Conservation (phyloP, 495 filamentous ascomycete genomes). For the Daldinia vernicosa region DNA sequence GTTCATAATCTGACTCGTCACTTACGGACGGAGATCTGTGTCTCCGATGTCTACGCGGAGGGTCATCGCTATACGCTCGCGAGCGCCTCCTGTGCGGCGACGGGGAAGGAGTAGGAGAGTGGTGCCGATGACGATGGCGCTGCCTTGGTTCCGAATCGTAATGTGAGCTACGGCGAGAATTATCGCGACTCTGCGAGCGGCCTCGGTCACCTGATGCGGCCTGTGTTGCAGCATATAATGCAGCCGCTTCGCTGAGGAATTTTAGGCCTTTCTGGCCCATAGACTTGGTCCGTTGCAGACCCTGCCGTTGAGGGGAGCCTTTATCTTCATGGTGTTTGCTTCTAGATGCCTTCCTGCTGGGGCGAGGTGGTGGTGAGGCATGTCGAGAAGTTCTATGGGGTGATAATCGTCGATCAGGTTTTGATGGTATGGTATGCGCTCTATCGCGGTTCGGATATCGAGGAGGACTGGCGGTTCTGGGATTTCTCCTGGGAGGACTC, state of each 20-base stretch:
- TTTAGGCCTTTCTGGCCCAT: conserved; percentile 41
- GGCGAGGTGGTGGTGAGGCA: conserved; percentile 25
- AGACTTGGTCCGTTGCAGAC: conserved; percentile 36
- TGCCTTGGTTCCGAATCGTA: conserved; percentile 18
- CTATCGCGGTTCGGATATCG: conserved; percentile 31
- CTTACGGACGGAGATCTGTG: conserved; percentile 25
- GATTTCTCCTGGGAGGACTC: conserved; percentile 17
- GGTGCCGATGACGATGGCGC: conserved; percentile 30
- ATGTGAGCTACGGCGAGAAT: conserved; percentile 22
- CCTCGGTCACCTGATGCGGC: conserved; percentile 28
- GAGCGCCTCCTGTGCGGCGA: conserved; percentile 37
- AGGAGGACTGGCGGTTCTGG: conserved; percentile 45
- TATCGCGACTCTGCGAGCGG: conserved; percentile 33
- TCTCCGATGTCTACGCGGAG: conserved; percentile 26
- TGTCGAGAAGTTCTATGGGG: conserved; percentile 31
- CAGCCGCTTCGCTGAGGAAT: conserved; percentile 45
- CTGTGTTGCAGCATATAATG: conserved; percentile 41
- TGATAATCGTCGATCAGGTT: conserved; percentile 15
- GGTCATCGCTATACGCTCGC: conserved; percentile 36
- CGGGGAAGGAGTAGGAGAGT: conserved; percentile 39
- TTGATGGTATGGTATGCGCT: conserved; percentile 19
- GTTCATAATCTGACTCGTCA: conserved; percentile 31
- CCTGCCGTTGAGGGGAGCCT: conserved; percentile 28
- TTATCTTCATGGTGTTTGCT: conserved; percentile 23
- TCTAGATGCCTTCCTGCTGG: conserved; percentile 10